Evolutionary conservation across 2,329 filamentous ascomycete species (phyloP).

Genomic region (Myotisia sp.): DNA sequence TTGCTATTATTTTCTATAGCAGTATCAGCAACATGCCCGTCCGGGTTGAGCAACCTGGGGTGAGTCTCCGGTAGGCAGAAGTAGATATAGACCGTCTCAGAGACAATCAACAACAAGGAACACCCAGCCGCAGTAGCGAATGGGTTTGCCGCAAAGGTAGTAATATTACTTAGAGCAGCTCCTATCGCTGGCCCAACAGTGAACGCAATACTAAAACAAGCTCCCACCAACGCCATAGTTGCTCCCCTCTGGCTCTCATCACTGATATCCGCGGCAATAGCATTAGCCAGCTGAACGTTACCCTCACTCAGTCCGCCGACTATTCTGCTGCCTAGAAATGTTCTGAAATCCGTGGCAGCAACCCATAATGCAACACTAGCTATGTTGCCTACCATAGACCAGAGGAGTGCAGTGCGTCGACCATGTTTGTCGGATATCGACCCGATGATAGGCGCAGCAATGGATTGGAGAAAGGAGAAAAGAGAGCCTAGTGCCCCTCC

Average conservation of each 20-base stretch:
- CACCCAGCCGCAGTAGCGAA: constrained; percentile 88
- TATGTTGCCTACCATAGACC: constrained; percentile 87
- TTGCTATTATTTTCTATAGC: constrained; percentile 14
- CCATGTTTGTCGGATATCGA: constrained; percentile 77
- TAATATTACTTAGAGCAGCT: constrained; percentile 66
- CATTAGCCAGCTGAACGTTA: constrained; percentile 89
- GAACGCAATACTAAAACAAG: constrained; percentile 93
- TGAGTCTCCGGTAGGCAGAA: constrained; percentile 68
- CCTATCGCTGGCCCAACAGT: constrained; percentile 90
- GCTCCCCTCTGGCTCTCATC: constrained; percentile 70
- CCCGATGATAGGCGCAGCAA: constrained; percentile 85
- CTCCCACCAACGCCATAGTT: constrained; percentile 92
- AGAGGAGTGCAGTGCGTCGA: constrained; percentile 70
- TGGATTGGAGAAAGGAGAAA: constrained; percentile 82
- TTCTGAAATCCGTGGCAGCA: constrained; percentile 81
- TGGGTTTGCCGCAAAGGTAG: constrained; percentile 69
- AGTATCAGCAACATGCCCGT: background rate
- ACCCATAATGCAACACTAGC: constrained; percentile 91
- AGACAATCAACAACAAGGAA: constrained; percentile 66
- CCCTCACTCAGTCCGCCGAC: constrained; percentile 91
- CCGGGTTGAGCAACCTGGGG: constrained; percentile 29
- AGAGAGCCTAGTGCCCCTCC: constrained; percentile 87
- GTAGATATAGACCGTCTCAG: constrained; percentile 82
- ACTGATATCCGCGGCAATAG: constrained; percentile 91
- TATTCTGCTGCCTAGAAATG: constrained; percentile 82